phyloP scores from a whole-genome alignment of 1,139 yeast species.

The Torulaspora pretoriensis region DNA sequence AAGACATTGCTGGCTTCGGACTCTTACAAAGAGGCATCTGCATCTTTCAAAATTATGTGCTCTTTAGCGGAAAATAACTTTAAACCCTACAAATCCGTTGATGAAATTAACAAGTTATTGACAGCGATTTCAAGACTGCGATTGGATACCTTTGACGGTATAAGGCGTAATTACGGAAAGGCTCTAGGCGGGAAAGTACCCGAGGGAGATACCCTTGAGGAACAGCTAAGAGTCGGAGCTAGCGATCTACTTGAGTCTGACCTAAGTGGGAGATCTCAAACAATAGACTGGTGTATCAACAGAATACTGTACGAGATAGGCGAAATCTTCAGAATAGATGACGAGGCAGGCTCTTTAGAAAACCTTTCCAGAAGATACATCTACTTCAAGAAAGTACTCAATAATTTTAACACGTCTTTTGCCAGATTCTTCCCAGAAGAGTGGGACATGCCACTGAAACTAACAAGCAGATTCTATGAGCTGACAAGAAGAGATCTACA shows the following conservation, averaged over 20 bases:
- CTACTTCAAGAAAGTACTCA: slow-evolving; percentile 69
- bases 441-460: slow-evolving; percentile 67
- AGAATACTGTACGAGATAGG: slow-evolving; percentile 69
- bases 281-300: slow-evolving; percentile 71
- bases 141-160: slow-evolving; percentile 62
- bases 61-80: slow-evolving; percentile 69
- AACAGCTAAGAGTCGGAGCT: slow-evolving; percentile 42
- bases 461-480: slow-evolving; percentile 62
- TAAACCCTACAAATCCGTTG: slow-evolving; percentile 76
- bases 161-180: slow-evolving; percentile 66
- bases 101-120: slow-evolving; percentile 70
- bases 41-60: slow-evolving; percentile 68
- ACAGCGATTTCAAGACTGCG: slow-evolving; percentile 62
- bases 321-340: slow-evolving; percentile 67
- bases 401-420: slow-evolving; percentile 53
- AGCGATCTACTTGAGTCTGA: slow-evolving; percentile 69
- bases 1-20: slow-evolving; percentile 44
- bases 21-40: slow-evolving; percentile 63
- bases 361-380: slow-evolving; percentile 77
- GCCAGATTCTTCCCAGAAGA: slow-evolving; percentile 55
- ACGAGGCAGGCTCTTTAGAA: slow-evolving; percentile 92
- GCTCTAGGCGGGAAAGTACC: slow-evolving; percentile 37
- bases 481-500: slow-evolving; percentile 65
- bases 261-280: slow-evolving; percentile 52
- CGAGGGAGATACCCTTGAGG: slow-evolving; percentile 15